These are phyloP conservation scores for Fusarium napiforme DNA, from an alignment of 2,329 filamentous ascomycete genomes.

Conservation along the genomic window DNA sequence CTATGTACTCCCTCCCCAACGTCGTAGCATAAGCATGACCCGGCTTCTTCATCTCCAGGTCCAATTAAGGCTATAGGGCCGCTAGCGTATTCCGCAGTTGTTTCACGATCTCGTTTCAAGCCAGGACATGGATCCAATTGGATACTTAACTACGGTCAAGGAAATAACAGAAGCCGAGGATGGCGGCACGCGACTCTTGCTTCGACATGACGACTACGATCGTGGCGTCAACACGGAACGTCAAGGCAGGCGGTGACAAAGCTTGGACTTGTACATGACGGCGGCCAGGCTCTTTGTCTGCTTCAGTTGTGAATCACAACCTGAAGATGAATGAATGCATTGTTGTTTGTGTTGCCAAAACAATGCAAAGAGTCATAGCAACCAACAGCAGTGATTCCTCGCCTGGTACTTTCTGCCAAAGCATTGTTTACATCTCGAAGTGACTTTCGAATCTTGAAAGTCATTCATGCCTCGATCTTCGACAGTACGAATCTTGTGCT, in stretches of 20 bases:
- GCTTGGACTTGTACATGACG: conserved; percentile 12
- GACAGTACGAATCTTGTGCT: background rate
- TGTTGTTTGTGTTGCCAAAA: background rate
- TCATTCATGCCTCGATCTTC: background rate
- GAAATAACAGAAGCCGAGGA: conserved; percentile 17
- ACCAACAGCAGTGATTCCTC: background rate
- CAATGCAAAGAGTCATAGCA: conserved; percentile 2
- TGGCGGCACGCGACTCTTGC: conserved; percentile 18
- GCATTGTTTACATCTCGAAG: background rate
- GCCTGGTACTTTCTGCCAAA: background rate
- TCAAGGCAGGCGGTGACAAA: conserved; percentile 4
- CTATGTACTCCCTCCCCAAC: conserved; percentile 1
- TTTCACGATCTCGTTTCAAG: conserved; percentile 41
- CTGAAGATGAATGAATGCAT: background rate
- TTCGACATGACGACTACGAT: conserved; percentile 2
- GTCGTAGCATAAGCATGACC: conserved; percentile 32
- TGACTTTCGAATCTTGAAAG: background rate
- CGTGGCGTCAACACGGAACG: conserved; percentile 7
- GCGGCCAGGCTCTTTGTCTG: background rate
- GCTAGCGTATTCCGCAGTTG: conserved; percentile 21
- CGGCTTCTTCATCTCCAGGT: conserved; percentile 5
- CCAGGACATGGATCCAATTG: conserved; percentile 18
- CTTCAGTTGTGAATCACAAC: background rate
- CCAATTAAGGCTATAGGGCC: conserved; percentile 14
- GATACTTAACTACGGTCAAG: conserved; percentile 15